Evolutionary conservation across 2,329 filamentous ascomycete genomes (phyloP), one percentile per base, ranked within the genome.

Genomic region (Bipolaris bicolor): DNA sequence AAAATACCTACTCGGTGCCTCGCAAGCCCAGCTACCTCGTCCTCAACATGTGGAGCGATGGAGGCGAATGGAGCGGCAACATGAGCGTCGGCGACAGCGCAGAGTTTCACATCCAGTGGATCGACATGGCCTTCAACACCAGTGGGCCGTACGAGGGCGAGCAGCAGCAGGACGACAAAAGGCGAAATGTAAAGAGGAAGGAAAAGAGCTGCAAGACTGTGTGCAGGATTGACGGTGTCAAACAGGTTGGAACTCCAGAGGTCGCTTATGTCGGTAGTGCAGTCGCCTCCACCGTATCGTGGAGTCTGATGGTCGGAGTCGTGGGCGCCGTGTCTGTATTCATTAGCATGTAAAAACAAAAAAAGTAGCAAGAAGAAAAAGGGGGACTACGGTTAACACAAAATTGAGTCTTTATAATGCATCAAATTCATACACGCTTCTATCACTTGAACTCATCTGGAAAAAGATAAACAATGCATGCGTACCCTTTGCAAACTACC

Each of bases 41-140:
- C 29, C 76, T 88, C 64, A 88, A 88, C 65, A 79, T 84, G 46
- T 88, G 86, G 85, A 83, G 83, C 54, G 82, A 88, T 59, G 85
- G 85, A 18, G 84, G 85, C 4, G 74, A 76, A 46, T 88, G 85
- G 85, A 82, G 81, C 43, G 85, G 85, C 10, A 82, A 84, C 50
- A 87, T 88, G 86, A 79, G 70, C 5, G 67, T 79, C 5, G 76
- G 78, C 3, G 77, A 75, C 10, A 77, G 78, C 43, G 85, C 85
- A 0, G 82, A 80, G 59, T 76, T 88, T 65, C 83, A 88, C 66
- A 79, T 88, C 16, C 82, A 86, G 75, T 88, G 85, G 85, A 81
- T 88, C 43, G 84, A 88, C 66, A 79, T 88, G 73, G 78, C 85
- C 20, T 88, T 83, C 54, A 79, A 79, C 49, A 77, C 75, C 3